A percentile compares a stretch with the other conserved stretches of the same genome.
phyloP scores from a whole-genome alignment of 306 rosid species.

The Crotalaria pallida region DNA sequence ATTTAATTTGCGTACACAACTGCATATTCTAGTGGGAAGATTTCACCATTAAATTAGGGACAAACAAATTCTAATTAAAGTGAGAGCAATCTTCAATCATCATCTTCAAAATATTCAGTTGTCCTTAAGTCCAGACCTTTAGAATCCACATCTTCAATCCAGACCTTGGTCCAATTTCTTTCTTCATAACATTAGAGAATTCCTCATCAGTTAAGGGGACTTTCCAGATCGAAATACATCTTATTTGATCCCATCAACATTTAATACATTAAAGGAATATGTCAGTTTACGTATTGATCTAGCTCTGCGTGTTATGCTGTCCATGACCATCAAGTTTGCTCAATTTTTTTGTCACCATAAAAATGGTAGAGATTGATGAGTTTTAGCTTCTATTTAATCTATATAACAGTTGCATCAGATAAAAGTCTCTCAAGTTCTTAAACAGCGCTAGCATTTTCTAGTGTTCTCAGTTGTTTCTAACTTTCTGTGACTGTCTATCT shows the following conservation, averaged over 20 bases:
- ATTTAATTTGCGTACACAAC: neutral
- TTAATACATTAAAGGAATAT: neutral
- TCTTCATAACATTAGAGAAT: neutral
- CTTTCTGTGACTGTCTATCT: neutral
- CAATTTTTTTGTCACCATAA: neutral
- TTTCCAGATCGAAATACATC: neutral
- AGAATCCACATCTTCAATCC: neutral
- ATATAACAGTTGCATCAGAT: neutral
- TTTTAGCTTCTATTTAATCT: constrained; percentile 8
- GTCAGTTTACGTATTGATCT: neutral
- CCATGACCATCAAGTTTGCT: neutral
- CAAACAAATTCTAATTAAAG: neutral
- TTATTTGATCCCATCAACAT: neutral
- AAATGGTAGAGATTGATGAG: neutral
- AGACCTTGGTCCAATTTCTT: neutral
- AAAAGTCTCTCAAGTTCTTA: neutral
- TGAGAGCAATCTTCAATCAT: neutral
- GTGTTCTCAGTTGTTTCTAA: constrained; percentile 5
- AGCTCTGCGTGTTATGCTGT: neutral
- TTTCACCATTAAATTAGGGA: neutral
- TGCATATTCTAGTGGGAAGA: neutral
- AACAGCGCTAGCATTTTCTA: neutral
- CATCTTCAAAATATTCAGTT: neutral
- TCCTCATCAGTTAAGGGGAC: neutral
- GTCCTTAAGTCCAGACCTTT: neutral